Evolutionary conservation across 2,329 filamentous ascomycete genomes (phyloP), one percentile per base, ranked within the genome.

Genomic region (Rhinocladiella similis): DNA sequence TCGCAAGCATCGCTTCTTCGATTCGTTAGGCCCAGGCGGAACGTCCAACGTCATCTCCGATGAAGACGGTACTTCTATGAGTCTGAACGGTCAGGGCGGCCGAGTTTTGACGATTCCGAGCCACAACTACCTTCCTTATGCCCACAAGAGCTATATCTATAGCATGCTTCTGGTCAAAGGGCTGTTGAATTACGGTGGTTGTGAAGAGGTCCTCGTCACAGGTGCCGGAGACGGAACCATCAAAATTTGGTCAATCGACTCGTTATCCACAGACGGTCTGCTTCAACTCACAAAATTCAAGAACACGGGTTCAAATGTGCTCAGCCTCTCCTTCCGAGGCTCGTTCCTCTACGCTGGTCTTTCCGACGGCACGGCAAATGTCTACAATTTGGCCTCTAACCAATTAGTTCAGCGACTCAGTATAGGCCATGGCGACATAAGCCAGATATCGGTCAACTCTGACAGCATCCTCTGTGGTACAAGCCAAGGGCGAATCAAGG

Each of bases 311-410:
- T 82, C 83, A 55, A 80, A 83, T 1, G 83, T 88, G 1, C 77
- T 97, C 56, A 94, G 90, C 0, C 80, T 99, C 50, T 87, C 90
- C 4, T 82, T 96, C 2, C 92, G 97, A 60, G 91, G 91, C 0
- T 92, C 91, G 0, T 95, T 99, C 63, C 80, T 99, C 3, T 99
- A 97, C 69, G 90, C 89, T 57, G 94, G 94, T 46, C 89, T 95
- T 65, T 83, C 91, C 1, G 86, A 90, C 38, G 95, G 94, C 19
- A 83, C 96, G 49, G 85, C 99, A 57, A 93, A 97, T 70, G 84
- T 99, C 10, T 99, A 95, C 93, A 95, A 99, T 69, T 80, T 99
- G 13, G 93, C 97, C 69, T 97, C 94, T 0, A 86, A 88, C 52
- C 94, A 99, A 73, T 86, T 94, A 47, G 81, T 99, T 43, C 83